Conservation (phyloP, 2,329 filamentous ascomycete species). For the Colletotrichum tropicicola region DNA sequence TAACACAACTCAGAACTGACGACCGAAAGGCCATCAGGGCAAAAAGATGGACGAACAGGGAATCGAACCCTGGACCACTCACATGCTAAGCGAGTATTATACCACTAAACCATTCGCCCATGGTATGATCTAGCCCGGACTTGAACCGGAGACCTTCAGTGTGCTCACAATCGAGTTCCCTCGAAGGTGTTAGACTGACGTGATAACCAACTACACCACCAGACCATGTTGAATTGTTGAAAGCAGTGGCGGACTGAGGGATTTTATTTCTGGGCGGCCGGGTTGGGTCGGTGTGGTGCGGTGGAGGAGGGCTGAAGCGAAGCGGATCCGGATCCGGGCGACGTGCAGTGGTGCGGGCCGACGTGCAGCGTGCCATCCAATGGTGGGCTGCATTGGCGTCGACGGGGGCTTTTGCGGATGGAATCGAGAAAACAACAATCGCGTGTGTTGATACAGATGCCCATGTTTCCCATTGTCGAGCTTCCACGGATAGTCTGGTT, state of each 20-base stretch:
- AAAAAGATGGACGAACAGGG: conserved; percentile 19
- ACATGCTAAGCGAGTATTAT: conserved; percentile 31
- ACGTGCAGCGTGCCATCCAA: neutral
- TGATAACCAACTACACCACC: conserved; percentile 55
- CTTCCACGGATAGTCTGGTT: neutral
- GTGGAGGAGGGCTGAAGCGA: neutral
- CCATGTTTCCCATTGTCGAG: neutral
- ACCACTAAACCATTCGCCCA: conserved; percentile 31
- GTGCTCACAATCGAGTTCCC: neutral
- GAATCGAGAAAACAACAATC: conserved; percentile 10
- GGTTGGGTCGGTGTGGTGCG: neutral
- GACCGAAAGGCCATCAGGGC: neutral
- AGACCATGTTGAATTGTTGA: conserved; percentile 5
- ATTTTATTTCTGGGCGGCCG: neutral
- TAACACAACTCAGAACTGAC: neutral
- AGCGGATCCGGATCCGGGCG: neutral
- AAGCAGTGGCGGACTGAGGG: fast-evolving
- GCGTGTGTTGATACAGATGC: neutral
- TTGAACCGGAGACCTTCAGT: conserved; percentile 32
- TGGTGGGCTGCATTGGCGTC: neutral
- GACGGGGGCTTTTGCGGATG: neutral
- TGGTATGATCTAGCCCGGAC: conserved; percentile 24
- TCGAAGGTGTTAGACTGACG: conserved; percentile 52
- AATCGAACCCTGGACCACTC: conserved; percentile 28
- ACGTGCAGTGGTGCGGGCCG: neutral